Evolutionary conservation across 1,139 yeast genomes (phyloP).

Genomic region (Magnusiomyces magnusii): DNA sequence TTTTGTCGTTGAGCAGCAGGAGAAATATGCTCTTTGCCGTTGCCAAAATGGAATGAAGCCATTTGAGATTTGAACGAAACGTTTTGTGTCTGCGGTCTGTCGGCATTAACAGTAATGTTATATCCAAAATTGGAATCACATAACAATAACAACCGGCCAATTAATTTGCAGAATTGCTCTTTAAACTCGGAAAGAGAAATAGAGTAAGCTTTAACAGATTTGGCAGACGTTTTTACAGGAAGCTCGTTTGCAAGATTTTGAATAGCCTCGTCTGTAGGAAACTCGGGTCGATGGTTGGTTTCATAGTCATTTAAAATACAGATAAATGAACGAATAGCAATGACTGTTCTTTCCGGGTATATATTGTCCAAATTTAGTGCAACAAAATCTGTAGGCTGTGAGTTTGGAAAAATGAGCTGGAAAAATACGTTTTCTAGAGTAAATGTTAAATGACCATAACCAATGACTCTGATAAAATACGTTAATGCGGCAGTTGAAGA

Average conservation of each 20-base stretch:
- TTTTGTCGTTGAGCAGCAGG: constrained; percentile 26
- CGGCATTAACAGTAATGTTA: constrained; percentile 21
- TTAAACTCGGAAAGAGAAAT: constrained; percentile 13
- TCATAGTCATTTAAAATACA: constrained; percentile 58
- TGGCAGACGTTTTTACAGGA: constrained; percentile 5
- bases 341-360: constrained; percentile 59
- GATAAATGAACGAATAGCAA: constrained; percentile 66
- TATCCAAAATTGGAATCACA: constrained; percentile 44
- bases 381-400: constrained; percentile 44
- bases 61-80: constrained; percentile 30
- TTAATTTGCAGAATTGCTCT: constrained; percentile 45
- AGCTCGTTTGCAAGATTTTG: constrained; percentile 9
- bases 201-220: constrained; percentile 3
- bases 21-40: constrained; percentile 23
- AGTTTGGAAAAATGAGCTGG: constrained; percentile 43
- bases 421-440: constrained; percentile 69
- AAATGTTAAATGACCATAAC: constrained; percentile 71
- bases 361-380: constrained; percentile 46
- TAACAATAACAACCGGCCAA: constrained; percentile 49
- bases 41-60: constrained; percentile 44
- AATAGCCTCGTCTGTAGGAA: constrained; percentile 45
- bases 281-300: constrained; percentile 54
- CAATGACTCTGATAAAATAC: constrained; percentile 66
- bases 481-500: constrained; percentile 57
- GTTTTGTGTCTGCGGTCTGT: constrained; percentile 16